Evolutionary conservation across 306 rosid species (phyloP).

Genomic region (Macrotyloma uniflorum): DNA sequence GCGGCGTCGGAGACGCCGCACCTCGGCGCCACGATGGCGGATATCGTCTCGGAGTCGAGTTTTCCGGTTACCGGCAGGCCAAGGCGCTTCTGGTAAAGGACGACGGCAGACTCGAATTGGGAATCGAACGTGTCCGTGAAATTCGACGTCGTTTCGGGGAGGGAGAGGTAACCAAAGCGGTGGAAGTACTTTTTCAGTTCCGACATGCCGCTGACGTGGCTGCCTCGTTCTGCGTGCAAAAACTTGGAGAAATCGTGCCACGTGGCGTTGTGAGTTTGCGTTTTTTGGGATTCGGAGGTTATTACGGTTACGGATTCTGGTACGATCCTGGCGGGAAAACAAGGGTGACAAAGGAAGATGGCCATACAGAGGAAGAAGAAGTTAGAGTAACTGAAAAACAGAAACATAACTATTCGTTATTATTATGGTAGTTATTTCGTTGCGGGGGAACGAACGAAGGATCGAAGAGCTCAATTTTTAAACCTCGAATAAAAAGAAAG

Average conservation of each 20-base stretch:
- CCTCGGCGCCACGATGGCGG: conserved; percentile 73
- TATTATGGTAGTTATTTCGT: conserved; percentile 43
- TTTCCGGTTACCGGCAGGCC: conserved; percentile 69
- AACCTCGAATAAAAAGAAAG: background rate
- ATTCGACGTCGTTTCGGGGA: conserved; percentile 35
- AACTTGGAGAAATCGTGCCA: conserved; percentile 76
- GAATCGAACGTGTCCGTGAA: conserved; percentile 72
- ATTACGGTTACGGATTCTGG: conserved; percentile 51
- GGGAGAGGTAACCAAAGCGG: conserved; percentile 82
- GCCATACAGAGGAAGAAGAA: conserved; percentile 25
- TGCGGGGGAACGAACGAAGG: background rate
- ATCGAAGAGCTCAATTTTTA: background rate
- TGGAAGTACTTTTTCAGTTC: conserved; percentile 77
- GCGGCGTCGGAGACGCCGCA: conserved; percentile 75
- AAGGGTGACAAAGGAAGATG: conserved; percentile 57
- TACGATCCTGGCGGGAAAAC: conserved; percentile 66
- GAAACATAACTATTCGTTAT: conserved; percentile 51
- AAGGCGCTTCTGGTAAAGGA: conserved; percentile 68
- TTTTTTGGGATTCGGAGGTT: conserved; percentile 37
- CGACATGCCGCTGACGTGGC: conserved; percentile 70
- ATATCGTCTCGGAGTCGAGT: conserved; percentile 71
- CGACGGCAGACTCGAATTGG: conserved; percentile 64
- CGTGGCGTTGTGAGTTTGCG: conserved; percentile 48
- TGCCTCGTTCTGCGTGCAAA: conserved; percentile 73
- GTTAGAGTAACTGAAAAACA: conserved; percentile 42